phyloP scores from a whole-genome alignment of 2,329 filamentous ascomycete species.

The Eutypella sp. region DNA sequence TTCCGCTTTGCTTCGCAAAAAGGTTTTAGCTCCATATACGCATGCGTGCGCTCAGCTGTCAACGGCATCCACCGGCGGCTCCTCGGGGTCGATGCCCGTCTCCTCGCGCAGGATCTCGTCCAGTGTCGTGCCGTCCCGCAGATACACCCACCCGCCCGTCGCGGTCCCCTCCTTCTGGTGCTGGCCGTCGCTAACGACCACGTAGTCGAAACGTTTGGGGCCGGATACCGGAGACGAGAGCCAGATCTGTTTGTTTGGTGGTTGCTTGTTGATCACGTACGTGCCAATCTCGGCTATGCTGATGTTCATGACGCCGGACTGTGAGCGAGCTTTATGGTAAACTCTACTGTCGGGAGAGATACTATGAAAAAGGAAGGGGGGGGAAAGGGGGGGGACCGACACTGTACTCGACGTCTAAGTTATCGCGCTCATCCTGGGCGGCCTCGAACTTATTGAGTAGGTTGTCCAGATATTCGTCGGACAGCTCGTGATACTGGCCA shows the following conservation, averaged over 20 bases:
- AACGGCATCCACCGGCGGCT: background rate
- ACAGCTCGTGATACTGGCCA: conserved; percentile 68
- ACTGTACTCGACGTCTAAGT: conserved; percentile 84
- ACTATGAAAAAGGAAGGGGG: conserved; percentile 2
- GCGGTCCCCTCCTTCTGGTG: conserved; percentile 74
- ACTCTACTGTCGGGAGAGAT: background rate
- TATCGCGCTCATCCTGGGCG: conserved; percentile 65
- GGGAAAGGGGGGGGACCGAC: conserved; percentile 47
- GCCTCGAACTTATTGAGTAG: conserved; percentile 61
- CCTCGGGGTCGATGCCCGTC: conserved; percentile 55
- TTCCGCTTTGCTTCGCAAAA: no score
- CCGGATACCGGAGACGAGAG: conserved; percentile 86
- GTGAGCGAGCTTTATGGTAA: conserved; percentile 2
- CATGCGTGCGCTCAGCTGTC: background rate
- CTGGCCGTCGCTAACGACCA: conserved; percentile 67
- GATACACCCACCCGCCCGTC: conserved; percentile 77
- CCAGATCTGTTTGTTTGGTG: conserved; percentile 97
- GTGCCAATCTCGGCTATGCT: conserved; percentile 64
- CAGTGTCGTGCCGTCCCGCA: conserved; percentile 75
- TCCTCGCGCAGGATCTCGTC: conserved; percentile 70
- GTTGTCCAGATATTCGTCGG: conserved; percentile 67
- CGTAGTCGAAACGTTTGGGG: conserved; percentile 92
- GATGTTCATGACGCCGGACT: conserved; percentile 85
- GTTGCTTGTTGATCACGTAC: conserved; percentile 98
- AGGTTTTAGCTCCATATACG: no score